Evolutionary conservation across 148 eudicot species (phyloP).

Genomic region (Selenicereus undatus): DNA sequence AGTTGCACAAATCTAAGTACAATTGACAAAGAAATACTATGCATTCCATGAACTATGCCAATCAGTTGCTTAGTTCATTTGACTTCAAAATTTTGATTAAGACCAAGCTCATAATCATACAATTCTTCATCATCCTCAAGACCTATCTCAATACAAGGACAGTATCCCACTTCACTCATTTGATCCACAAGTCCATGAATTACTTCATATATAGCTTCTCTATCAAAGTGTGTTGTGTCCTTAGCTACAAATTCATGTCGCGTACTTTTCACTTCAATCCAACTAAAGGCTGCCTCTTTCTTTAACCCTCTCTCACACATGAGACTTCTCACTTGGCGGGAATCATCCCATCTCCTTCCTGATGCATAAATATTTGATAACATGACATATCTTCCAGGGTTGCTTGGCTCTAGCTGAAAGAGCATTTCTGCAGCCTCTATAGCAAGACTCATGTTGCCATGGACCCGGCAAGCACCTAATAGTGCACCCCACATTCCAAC

Average conservation of each 20-base stretch:
- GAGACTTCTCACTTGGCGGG: conserved; percentile 40
- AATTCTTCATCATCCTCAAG: conserved; percentile 24
- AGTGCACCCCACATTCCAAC: conserved; percentile 72
- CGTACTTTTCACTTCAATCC: conserved; percentile 56
- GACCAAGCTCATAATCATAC: conserved; percentile 10
- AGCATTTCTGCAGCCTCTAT: conserved; percentile 50
- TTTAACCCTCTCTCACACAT: conserved; percentile 46
- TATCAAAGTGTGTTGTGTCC: conserved; percentile 35
- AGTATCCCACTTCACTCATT: conserved; percentile 42
- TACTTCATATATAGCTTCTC: conserved; percentile 36
- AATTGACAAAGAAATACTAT: background rate
- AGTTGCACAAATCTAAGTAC: background rate
- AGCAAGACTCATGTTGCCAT: conserved; percentile 53
- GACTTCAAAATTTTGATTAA: background rate
- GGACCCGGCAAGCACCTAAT: conserved; percentile 56
- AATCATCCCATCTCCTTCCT: conserved; percentile 63
- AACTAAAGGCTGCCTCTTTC: conserved; percentile 65
- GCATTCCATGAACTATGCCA: background rate
- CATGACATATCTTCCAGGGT: conserved; percentile 68
- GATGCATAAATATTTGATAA: conserved; percentile 59
- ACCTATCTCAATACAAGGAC: conserved; percentile 23
- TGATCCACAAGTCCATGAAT: conserved; percentile 49
- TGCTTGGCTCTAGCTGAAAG: conserved; percentile 51
- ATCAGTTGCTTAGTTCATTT: background rate
- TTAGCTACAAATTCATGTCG: conserved; percentile 54